A percentile compares a stretch with the other conserved stretches of the same genome.
phyloP scores from a whole-genome alignment of 2,329 filamentous ascomycete species.

The Lachnellula occidentalis region DNA sequence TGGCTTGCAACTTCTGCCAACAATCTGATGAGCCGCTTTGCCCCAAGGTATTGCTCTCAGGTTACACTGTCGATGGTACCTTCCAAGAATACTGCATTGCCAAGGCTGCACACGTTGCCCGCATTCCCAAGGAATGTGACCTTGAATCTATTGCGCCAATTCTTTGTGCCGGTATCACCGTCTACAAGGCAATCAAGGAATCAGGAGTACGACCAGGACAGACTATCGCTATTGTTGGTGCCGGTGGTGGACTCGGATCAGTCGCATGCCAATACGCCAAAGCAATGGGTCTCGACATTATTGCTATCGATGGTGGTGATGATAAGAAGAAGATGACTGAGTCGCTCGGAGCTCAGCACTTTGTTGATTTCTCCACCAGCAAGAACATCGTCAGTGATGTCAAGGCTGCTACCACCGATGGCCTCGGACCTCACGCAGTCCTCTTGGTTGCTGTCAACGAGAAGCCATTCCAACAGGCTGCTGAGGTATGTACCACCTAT shows the following conservation, averaged over 20 bases:
- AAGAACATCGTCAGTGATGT: constrained; percentile 80
- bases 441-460: constrained; percentile 81
- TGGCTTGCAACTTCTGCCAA: constrained; percentile 79
- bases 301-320: constrained; percentile 77
- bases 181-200: constrained; percentile 90
- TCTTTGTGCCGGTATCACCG: constrained; percentile 79
- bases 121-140: constrained; percentile 69
- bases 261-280: constrained; percentile 82
- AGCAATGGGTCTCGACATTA: constrained; percentile 77
- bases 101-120: constrained; percentile 79
- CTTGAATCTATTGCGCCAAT: constrained; percentile 76
- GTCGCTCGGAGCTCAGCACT: constrained; percentile 64
- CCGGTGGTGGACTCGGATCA: constrained; percentile 75
- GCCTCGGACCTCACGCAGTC: constrained; percentile 80
- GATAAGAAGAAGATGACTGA: constrained; percentile 72
- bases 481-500: constrained; percentile 37
- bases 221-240: constrained; percentile 78
- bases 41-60: constrained; percentile 66
- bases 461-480: constrained; percentile 93
- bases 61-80: constrained; percentile 86
- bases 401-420: constrained; percentile 72
- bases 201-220: constrained; percentile 69
- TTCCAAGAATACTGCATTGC: constrained; percentile 92
- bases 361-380: constrained; percentile 73
- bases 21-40: constrained; percentile 80